Evolutionary conservation across 441 rosid genomes (phyloP), one percentile per base, ranked within the genome.

Genomic region (Iberis amara): DNA sequence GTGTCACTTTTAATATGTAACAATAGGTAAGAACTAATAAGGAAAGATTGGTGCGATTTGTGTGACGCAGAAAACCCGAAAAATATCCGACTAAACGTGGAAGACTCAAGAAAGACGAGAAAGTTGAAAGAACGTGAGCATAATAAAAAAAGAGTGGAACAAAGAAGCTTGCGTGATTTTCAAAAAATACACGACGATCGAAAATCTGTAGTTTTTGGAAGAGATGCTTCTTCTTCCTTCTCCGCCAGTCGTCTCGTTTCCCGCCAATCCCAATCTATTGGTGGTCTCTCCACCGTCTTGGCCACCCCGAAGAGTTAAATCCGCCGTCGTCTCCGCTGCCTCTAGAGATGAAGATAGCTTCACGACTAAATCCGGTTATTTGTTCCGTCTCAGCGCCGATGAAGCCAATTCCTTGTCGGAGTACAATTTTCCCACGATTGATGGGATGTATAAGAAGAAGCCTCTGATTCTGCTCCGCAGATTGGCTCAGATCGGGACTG

Each of bases 321-420:
- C 69, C 53, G 12, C 64, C 42, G 57, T 44, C 36, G 60, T 47
- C 9, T 53, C 64, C 26, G 74, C 69, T 12, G 71, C 69, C 6
- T 55, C 76, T 1, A 50, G 63, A 33, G 80, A 76, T 31, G 74
- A 66, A 6, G 94, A 90, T 65, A 58, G 79, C 39, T 90, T 90
- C 68, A 90, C 96, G 12, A 64, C 73, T 62, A 86, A 82, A 62
- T 90, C 97, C 7, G 90, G 97, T 42, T 86, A 90, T 71, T 49
- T 86, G 39, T 90, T 90, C 66, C 59, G 69, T 47, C 79, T 86
- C 43, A 78, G 72, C 48, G 66, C 76, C 49, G 68, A 52, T 3
- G 94, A 89, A 62, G 79, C 85, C 4, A 79, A 84, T 64, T 75
- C 88, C 3, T 59, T 90, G 28, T 40, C 61, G 8, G 81, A 76